phyloP scores from a whole-genome alignment of 1,139 yeast species.

The Arxiozyma slooffiae region DNA sequence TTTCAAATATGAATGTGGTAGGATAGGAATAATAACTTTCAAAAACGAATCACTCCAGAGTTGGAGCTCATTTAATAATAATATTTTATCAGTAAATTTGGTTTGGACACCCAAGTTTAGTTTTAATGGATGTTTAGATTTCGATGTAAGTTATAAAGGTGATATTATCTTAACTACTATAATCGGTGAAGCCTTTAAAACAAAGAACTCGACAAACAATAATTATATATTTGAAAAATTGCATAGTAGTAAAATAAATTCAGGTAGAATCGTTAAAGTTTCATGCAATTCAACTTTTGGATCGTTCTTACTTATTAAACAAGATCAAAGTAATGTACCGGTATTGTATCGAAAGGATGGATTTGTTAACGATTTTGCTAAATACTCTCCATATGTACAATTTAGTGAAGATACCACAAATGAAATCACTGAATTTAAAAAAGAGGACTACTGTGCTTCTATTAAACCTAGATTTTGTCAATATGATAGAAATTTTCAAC shows the following conservation, averaged over 20 bases:
- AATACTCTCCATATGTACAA: conserved; percentile 37
- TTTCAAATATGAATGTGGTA: conserved; percentile 25
- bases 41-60: conserved; percentile 14
- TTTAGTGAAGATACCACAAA: neutral
- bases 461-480: neutral
- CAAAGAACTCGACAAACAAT: conserved; percentile 7
- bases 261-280: conserved; percentile 38
- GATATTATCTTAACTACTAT: conserved; percentile 56
- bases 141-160: conserved; percentile 62
- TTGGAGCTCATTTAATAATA: conserved; percentile 22
- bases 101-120: conserved; percentile 31
- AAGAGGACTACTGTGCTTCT: neutral
- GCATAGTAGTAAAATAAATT: conserved; percentile 19
- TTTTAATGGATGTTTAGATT: conserved; percentile 38
- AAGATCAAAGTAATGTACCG: conserved; percentile 50
- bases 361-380: conserved; percentile 40
- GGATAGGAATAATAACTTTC: conserved; percentile 21
- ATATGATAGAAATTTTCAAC: neutral
- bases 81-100: conserved; percentile 19
- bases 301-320: conserved; percentile 61
- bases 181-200: conserved; percentile 53
- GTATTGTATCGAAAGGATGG: conserved; percentile 38
- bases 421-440: neutral
- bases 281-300: conserved; percentile 57
- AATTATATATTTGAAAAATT: conserved; percentile 13